Evolutionary conservation across 2,329 filamentous ascomycete genomes (phyloP).

Genomic region (Malbranchea zuffiana): DNA sequence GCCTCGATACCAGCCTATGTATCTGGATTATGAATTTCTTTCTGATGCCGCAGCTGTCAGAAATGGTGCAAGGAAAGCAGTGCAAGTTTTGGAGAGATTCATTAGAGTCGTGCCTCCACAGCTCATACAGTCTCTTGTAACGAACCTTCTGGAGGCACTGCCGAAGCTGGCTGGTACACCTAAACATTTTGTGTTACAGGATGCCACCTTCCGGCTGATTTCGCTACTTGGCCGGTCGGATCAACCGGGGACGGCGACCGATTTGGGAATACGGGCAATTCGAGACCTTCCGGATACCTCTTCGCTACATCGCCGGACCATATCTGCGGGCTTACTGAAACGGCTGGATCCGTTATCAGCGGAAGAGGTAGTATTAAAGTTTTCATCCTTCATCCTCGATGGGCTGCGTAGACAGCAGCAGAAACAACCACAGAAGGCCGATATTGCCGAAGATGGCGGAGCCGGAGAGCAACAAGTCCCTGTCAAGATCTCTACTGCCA

Average conservation of each 20-base stretch:
- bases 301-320: constrained; percentile 14
- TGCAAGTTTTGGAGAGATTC: constrained; percentile 5
- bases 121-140: constrained; percentile 10
- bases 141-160: constrained; percentile 8
- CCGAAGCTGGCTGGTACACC: not conserved
- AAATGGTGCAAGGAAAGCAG: not conserved
- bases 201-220: constrained; percentile 10
- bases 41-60: constrained; percentile 1
- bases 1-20: constrained; percentile 13
- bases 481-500: constrained; percentile 16
- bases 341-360: constrained; percentile 10
- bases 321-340: constrained; percentile 5
- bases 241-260: constrained; percentile 12
- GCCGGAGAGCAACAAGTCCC: not conserved
- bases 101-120: constrained; percentile 7
- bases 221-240: constrained; percentile 13
- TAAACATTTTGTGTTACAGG: constrained; percentile 4
- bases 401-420: constrained; percentile 1
- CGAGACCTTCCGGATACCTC: constrained; percentile 14
- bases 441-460: not conserved
- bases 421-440: not conserved
- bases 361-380: constrained; percentile 5
- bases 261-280: constrained; percentile 12
- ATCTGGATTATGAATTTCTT: constrained; percentile 13
- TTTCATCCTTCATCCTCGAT: constrained; percentile 10